phyloP scores from a whole-genome alignment of 306 rosid species.

The Castanopsis chinensis region DNA sequence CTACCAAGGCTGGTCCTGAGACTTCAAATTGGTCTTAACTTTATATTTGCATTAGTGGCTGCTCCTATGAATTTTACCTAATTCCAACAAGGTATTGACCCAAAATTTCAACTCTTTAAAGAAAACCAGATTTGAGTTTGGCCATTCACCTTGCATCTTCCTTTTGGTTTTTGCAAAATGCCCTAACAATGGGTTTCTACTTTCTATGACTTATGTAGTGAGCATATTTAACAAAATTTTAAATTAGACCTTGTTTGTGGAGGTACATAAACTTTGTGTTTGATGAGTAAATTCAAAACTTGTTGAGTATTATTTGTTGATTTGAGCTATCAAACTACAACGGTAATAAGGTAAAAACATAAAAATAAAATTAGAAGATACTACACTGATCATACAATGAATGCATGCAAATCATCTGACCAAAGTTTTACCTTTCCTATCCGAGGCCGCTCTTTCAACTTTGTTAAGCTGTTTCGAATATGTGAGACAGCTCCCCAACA shows the following conservation, averaged over 20 bases:
- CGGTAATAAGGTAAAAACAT: not conserved
- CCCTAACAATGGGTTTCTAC: no score
- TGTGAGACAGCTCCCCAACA: slow-evolving; percentile 99
- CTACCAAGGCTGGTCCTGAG: no score
- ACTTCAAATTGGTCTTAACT: no score
- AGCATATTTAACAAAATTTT: not conserved
- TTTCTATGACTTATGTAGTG: no score
- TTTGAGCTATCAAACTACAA: not conserved
- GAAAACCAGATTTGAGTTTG: no score
- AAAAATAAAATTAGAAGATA: not conserved
- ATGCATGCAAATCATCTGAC: slow-evolving; percentile 4
- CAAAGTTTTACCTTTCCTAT: slow-evolving; percentile 76
- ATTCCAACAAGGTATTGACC: no score
- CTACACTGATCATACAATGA: not conserved
- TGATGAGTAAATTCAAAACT: not conserved
- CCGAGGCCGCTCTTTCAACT: slow-evolving; percentile 84
- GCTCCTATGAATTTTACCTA: no score
- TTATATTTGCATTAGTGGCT: no score
- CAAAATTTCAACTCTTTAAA: no score
- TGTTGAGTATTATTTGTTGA: not conserved
- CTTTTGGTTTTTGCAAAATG: no score
- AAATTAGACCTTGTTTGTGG: not conserved
- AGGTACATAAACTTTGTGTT: not conserved
- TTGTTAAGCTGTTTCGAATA: slow-evolving; percentile 80
- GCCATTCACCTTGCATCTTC: no score